Evolutionary conservation across 495 filamentous ascomycete species (phyloP), one percentile per base, ranked within the genome.

Genomic region (Daldinia caldariorum): DNA sequence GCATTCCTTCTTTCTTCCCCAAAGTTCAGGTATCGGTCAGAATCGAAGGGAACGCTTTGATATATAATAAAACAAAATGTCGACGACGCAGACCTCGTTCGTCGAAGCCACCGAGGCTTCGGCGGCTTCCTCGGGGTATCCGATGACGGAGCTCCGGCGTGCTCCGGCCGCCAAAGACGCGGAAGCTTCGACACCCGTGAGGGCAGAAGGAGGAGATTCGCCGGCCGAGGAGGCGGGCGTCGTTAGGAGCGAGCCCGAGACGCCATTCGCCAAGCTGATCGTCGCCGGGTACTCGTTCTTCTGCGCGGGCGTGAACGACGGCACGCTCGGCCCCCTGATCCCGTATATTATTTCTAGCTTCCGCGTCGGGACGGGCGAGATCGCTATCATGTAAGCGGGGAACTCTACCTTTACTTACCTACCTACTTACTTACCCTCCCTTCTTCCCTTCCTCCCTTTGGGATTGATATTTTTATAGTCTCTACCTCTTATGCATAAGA

Each of bases 281-380:
- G 82, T 80, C 61, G 80, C 83, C 2, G 83, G 80, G 6, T 85
- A 84, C 73, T 83, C 82, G 1, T 85, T 84, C 73, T 83, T 89
- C 67, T 79, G 82, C 31, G 84, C 83, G 5, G 85, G 85, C 12
- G 74, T 83, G 58, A 86, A 86, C 60, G 85, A 87, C 69, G 86
- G 86, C 43, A 84, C 80, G 72, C 73, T 87, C 3, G 85, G 86
- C 3, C 79, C 86, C 0, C 58, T 89, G 16, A 82, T 87, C 39
- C 86, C 85, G 0, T 85, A 89, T 72, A 76, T 88, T n/a, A 76
- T 86, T 14, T 74, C 79, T 3, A 74, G 72, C 14, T 87, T 86
- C 61, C 45, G 73, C 1, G 81, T 87, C 32, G 80, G 77, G 16
- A 86, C 84, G 1, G 79, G 82, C 18, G 76, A 81, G 61, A 79